Evolutionary conservation across 139 green algal genomes (phyloP).

Genomic region (Tetraselmis striata): DNA sequence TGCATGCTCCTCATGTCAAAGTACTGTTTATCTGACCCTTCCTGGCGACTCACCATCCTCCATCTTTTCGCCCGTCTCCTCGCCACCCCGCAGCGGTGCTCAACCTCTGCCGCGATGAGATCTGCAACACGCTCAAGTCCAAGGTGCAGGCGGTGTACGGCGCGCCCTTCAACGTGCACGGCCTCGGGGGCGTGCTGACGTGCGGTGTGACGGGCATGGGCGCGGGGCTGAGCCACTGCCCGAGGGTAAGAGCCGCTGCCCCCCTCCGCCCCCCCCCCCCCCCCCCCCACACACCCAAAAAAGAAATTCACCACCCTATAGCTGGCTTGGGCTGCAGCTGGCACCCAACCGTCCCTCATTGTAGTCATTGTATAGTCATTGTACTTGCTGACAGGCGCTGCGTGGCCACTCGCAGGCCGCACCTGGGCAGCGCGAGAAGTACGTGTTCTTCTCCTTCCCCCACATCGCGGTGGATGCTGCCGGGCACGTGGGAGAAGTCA

Average conservation of each 20-base stretch:
- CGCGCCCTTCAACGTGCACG: conserved; percentile 72
- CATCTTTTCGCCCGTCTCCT: too few species aligned
- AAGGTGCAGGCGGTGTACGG: conserved; percentile 72
- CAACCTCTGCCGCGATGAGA: conserved; percentile 86
- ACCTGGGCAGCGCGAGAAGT: conserved; percentile 73
- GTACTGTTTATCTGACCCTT: too few species aligned
- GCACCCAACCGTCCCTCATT: too few species aligned
- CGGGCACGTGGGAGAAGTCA: conserved; percentile 53
- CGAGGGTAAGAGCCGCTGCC: conserved; percentile 4
- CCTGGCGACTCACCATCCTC: too few species aligned
- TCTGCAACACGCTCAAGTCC: conserved; percentile 58
- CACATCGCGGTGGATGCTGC: conserved; percentile 74
- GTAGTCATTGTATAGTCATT: too few species aligned
- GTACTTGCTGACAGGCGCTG: too few species aligned
- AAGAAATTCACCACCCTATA: too few species aligned
- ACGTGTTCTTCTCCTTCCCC: conserved; percentile 88
- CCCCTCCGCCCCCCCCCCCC: too few species aligned
- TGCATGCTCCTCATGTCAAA: too few species aligned
- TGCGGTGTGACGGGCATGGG: conserved; percentile 67
- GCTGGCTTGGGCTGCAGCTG: too few species aligned
- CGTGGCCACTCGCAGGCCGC: too few species aligned
- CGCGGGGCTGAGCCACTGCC: conserved; percentile 52
- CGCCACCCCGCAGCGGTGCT: background rate
- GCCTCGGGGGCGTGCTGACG: conserved; percentile 70
- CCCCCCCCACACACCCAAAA: too few species aligned